These are phyloP conservation scores for Euphorbia peplus DNA, from an alignment of 345 rosid genomes.

Conservation along the genomic window DNA sequence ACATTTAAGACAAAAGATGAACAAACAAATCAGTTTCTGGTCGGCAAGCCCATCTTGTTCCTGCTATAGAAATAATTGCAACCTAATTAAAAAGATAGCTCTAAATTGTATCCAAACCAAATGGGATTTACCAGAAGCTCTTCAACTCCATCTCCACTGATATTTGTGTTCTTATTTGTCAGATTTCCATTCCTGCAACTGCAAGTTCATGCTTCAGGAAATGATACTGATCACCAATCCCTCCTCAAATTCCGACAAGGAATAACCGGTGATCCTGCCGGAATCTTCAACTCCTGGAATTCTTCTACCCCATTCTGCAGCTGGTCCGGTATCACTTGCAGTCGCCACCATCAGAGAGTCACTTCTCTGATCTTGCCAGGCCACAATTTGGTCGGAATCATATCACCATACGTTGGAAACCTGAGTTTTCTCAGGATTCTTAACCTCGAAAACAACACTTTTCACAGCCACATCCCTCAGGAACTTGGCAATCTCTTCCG, in stretches of 20 bases:
- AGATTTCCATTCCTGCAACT: no score
- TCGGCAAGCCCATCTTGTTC: no score
- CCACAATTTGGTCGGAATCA: conserved; percentile 7
- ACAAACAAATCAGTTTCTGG: no score
- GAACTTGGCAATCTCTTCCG: conserved; percentile 12
- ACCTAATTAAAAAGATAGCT: no score
- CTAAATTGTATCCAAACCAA: no score
- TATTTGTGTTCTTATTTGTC: no score
- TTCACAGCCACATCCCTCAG: conserved; percentile 2
- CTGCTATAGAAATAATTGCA: no score
- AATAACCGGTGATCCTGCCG: conserved; percentile 12
- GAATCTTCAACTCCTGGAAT: conserved; percentile 1
- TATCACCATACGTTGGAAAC: conserved; percentile 11
- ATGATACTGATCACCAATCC: neutral
- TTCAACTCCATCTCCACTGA: no score
- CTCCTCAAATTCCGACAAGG: conserved; percentile 2
- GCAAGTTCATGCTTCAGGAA: conserved; percentile 6
- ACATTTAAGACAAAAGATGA: no score
- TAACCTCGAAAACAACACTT: conserved; percentile 9
- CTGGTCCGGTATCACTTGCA: conserved; percentile 11
- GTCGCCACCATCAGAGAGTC: neutral
- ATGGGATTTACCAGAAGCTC: no score
- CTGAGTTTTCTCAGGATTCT: conserved; percentile 9
- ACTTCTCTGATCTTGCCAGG: neutral
- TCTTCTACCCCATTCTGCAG: conserved; percentile 13